Percentiles rank a stretch among this genome's conserved stretches.
Conservation (phyloP, 176 grass and related monocot species). For the Coix lacrymajobi region DNA sequence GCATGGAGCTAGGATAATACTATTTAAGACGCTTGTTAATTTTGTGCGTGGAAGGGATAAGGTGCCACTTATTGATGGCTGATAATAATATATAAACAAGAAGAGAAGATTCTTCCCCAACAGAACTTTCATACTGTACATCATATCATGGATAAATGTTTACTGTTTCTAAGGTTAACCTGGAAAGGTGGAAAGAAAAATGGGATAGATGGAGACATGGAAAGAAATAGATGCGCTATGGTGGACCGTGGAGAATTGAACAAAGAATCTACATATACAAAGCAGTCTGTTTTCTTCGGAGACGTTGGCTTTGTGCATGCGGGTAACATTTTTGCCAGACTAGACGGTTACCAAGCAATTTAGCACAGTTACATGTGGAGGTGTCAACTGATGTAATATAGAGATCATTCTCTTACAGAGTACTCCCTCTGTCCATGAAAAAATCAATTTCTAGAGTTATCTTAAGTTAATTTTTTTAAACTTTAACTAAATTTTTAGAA, state of each 20-base stretch:
- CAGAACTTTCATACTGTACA: not conserved
- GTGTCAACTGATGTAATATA: not conserved
- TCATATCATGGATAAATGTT: not conserved
- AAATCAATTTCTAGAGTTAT: too few species aligned
- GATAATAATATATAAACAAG: not conserved
- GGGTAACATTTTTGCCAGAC: not conserved
- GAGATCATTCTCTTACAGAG: too few species aligned
- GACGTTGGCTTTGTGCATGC: not conserved
- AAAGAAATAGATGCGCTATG: constrained; percentile 4
- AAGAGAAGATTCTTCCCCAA: not conserved
- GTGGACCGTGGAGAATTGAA: not conserved
- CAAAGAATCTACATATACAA: constrained; percentile 4
- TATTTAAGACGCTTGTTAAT: not conserved
- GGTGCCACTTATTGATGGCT: not conserved
- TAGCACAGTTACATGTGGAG: not conserved
- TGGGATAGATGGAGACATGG: not conserved
- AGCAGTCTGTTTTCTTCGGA: not conserved
- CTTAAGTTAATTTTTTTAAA: too few species aligned
- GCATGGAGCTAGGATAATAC: not conserved
- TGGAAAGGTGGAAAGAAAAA: not conserved
- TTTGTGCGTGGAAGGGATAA: not conserved
- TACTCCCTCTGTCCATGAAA: too few species aligned
- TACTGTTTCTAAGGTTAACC: not conserved
- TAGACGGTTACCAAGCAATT: not conserved
- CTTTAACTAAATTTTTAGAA: too few species aligned